phyloP scores from a whole-genome alignment of 2,329 filamentous ascomycete genomes.

The Penicillium brevicompactum region DNA sequence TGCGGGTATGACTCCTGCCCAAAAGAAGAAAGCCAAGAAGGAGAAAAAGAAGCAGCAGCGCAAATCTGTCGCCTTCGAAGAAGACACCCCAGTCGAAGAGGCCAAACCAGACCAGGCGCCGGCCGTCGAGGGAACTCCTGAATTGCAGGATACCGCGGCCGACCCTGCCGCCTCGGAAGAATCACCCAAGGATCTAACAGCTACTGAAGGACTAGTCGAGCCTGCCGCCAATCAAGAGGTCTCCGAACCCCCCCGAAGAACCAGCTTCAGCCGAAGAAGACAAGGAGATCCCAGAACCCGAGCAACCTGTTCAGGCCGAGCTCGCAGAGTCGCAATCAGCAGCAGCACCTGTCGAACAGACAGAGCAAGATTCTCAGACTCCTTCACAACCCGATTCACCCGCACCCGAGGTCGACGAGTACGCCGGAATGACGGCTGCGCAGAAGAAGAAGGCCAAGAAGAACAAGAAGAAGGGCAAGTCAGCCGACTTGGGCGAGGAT shows the following conservation, averaged over 20 bases:
- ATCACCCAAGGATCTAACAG: conserved; percentile 1
- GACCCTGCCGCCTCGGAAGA: conserved; percentile 3
- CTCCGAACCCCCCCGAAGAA: neutral
- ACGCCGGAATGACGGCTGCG: conserved; percentile 12
- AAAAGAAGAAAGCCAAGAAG: conserved; percentile 22
- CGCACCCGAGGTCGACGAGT: conserved; percentile 1
- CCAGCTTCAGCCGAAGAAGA: neutral
- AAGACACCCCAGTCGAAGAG: conserved; percentile 1
- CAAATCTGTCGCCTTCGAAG: conserved; percentile 22
- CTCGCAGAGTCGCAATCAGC: neutral
- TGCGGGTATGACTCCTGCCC: conserved; percentile 13
- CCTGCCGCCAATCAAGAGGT: neutral
- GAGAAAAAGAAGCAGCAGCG: conserved; percentile 25
- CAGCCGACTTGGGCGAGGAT: conserved; percentile 20
- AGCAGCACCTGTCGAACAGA: conserved; percentile 1
- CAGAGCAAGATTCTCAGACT: neutral
- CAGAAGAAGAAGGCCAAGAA: conserved; percentile 26
- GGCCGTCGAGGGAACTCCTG: neutral
- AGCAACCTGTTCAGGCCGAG: neutral
- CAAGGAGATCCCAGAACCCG: neutral
- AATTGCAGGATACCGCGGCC: neutral
- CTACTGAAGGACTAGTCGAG: neutral
- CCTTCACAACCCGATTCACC: conserved; percentile 2
- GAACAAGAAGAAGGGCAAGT: conserved; percentile 27
- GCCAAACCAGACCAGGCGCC: conserved; percentile 8